Conservation (phyloP, 805 yeast genomes). For the Deakozyma indianensis region DNA sequence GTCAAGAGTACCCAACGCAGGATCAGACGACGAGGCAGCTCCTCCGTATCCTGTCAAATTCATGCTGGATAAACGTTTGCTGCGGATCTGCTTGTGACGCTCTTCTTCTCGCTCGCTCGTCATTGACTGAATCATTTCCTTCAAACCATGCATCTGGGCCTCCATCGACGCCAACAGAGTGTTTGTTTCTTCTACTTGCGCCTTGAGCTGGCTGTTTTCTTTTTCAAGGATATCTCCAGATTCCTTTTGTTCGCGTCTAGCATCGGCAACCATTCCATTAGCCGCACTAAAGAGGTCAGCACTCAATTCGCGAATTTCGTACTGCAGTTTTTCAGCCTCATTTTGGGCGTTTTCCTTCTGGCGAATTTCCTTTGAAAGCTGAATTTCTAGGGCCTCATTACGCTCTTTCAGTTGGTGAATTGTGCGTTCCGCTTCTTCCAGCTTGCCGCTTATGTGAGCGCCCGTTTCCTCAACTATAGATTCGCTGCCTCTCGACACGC, state of each 20-base stretch:
- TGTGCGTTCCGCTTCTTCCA: slow-evolving; percentile 18
- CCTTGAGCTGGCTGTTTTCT: slow-evolving; percentile 58
- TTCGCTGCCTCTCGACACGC: background rate
- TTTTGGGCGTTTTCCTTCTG: slow-evolving; percentile 2
- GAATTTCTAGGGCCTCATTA: slow-evolving; percentile 10
- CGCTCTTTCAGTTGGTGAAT: slow-evolving; percentile 18
- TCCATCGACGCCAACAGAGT: slow-evolving; percentile 48
- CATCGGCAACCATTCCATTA: slow-evolving; percentile 69
- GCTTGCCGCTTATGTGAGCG: slow-evolving; percentile 17
- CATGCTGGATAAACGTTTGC: slow-evolving; percentile 36
- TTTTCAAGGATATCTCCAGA: slow-evolving; percentile 36
- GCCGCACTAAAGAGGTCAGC: slow-evolving; percentile 74
- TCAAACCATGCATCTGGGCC: slow-evolving; percentile 48
- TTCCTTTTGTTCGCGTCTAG: slow-evolving; percentile 46
- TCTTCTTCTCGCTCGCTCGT: slow-evolving; percentile 45
- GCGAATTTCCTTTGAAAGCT: slow-evolving; percentile 9
- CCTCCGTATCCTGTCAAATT: slow-evolving; percentile 4
- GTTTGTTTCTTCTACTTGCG: slow-evolving; percentile 68
- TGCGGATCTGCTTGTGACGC: slow-evolving; percentile 53
- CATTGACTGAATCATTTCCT: slow-evolving; percentile 33
- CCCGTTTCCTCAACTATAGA: background rate
- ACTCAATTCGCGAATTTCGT: slow-evolving; percentile 68
- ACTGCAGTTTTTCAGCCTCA: slow-evolving; percentile 27
- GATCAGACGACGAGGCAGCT: background rate
- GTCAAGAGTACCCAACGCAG: background rate